Evolutionary conservation across 2,329 filamentous ascomycete genomes (phyloP).

Genomic region (Ophiostoma tasmaniense): DNA sequence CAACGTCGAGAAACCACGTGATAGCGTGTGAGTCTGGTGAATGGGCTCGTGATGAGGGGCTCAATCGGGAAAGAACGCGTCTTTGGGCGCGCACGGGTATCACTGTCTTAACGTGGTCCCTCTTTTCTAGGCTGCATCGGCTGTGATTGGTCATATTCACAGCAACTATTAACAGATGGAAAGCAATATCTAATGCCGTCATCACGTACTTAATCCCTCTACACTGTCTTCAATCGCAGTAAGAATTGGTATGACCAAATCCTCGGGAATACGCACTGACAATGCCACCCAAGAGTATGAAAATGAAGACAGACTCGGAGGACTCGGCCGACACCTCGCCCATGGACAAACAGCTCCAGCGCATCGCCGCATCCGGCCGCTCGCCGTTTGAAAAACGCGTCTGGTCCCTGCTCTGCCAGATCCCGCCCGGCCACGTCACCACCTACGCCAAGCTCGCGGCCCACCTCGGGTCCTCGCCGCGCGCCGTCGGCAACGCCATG

Average conservation of each 20-base stretch:
- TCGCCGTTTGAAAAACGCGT: conserved; percentile 55
- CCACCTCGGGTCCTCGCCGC: conserved; percentile 60
- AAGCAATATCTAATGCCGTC: no score
- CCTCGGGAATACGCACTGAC: not conserved
- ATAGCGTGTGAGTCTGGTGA: conserved; percentile 4
- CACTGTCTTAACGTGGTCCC: not conserved
- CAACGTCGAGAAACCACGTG: conserved; percentile 2
- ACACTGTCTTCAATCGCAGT: not conserved
- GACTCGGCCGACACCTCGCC: conserved; percentile 9
- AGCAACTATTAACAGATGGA: no score
- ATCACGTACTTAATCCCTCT: not conserved
- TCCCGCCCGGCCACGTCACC: conserved; percentile 65
- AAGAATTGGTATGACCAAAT: not conserved
- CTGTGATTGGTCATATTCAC: conserved; percentile 13
- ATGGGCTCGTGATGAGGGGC: not conserved
- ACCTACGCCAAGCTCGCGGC: conserved; percentile 68
- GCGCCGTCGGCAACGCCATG: conserved; percentile 70
- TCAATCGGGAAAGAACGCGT: not conserved
- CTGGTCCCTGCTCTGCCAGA: conserved; percentile 65
- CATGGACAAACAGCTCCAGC: conserved; percentile 35
- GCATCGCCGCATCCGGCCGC: conserved; percentile 36
- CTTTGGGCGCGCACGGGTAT: not conserved
- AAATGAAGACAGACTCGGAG: not conserved
- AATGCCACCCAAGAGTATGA: not conserved
- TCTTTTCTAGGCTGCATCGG: not conserved